These are phyloP conservation scores for Jacaranda copaia DNA, from an alignment of 257 asterid species.

Conservation along the genomic window DNA sequence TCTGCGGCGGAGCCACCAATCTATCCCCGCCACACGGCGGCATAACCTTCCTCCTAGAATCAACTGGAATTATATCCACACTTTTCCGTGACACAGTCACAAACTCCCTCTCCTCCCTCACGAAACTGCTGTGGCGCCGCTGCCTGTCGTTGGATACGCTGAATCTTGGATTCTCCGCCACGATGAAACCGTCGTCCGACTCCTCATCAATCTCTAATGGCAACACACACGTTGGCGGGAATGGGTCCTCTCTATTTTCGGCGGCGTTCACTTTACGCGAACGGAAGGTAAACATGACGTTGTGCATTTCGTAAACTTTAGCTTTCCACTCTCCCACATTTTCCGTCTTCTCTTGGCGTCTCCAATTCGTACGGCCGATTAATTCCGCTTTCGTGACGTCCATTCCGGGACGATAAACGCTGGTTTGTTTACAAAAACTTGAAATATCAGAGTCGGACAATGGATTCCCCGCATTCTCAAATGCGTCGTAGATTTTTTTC, in stretches of 20 bases:
- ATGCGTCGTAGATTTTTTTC: conserved; percentile 81
- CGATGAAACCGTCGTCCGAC: conserved; percentile 84
- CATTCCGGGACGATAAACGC: conserved; percentile 93
- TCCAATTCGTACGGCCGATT: conserved; percentile 87
- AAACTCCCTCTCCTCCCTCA: conserved; percentile 77
- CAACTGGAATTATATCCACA: conserved; percentile 82
- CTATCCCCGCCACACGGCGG: conserved; percentile 47
- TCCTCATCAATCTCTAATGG: conserved; percentile 90
- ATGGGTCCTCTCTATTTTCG: conserved; percentile 69
- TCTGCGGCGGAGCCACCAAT: conserved; percentile 69
- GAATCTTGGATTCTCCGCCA: conserved; percentile 90
- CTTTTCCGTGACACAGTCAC: conserved; percentile 84
- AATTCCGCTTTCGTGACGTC: conserved; percentile 90
- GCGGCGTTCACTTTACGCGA: conserved; percentile 72
- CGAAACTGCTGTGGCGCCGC: conserved; percentile 90
- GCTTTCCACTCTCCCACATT: conserved; percentile 89
- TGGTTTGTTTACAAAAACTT: conserved; percentile 76
- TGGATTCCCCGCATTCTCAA: conserved; percentile 79
- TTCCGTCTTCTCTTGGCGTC: conserved; percentile 81
- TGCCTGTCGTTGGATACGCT: conserved; percentile 63
- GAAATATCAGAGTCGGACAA: conserved; percentile 71
- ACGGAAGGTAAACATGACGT: conserved; percentile 77
- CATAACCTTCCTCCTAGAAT: conserved; percentile 49
- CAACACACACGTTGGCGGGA: conserved; percentile 62
- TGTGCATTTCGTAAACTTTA: conserved; percentile 88